Percentiles rank a stretch among this genome's conserved stretches.
Evolutionary conservation across 805 yeast genomes (phyloP).

Genomic region (Saccharomycopsis sp.): DNA sequence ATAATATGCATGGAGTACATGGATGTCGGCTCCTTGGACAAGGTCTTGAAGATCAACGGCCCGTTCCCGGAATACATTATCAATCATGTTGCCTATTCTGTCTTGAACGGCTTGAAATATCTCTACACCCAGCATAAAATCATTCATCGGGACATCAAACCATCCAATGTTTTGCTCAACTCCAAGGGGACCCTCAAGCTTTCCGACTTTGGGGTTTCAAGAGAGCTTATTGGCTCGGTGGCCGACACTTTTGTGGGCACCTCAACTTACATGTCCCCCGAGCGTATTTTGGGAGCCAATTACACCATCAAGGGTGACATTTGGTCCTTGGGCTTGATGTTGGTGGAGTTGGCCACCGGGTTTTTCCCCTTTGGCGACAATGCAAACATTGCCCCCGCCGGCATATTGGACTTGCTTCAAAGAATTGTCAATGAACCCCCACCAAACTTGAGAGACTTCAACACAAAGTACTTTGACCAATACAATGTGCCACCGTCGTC

Average conservation of each 20-base stretch:
- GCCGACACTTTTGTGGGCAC: conserved; percentile 99
- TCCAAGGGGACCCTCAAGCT: conserved; percentile 81
- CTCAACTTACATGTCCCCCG: conserved; percentile 96
- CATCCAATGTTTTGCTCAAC: conserved; percentile 84
- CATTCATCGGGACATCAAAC: conserved; percentile 93
- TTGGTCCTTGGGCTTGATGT: conserved; percentile 91
- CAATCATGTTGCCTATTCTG: conserved; percentile 65
- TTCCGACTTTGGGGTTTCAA: conserved; percentile 94
- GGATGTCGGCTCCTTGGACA: conserved; percentile 89
- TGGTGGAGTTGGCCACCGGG: conserved; percentile 84
- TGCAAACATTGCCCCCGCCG: conserved; percentile 51
- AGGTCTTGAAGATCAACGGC: conserved; percentile 53
- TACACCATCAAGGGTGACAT: conserved; percentile 95
- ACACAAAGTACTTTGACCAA: conserved; percentile 25
- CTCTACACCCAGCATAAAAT: conserved; percentile 77
- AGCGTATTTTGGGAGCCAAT: conserved; percentile 88
- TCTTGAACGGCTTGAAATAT: conserved; percentile 72
- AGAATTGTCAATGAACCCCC: conserved; percentile 90
- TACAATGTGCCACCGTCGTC: background rate
- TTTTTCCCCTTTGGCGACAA: conserved; percentile 65
- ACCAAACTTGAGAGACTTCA: conserved; percentile 50
- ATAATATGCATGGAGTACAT: conserved; percentile 93
- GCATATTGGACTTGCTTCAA: conserved; percentile 83
- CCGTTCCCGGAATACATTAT: conserved; percentile 61
- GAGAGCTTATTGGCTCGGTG: conserved; percentile 84